Percentiles rank a stretch among this genome's conserved stretches.
Evolutionary conservation across 257 asterid genomes (phyloP).

Genomic region (Ajuga chamaepitys): DNA sequence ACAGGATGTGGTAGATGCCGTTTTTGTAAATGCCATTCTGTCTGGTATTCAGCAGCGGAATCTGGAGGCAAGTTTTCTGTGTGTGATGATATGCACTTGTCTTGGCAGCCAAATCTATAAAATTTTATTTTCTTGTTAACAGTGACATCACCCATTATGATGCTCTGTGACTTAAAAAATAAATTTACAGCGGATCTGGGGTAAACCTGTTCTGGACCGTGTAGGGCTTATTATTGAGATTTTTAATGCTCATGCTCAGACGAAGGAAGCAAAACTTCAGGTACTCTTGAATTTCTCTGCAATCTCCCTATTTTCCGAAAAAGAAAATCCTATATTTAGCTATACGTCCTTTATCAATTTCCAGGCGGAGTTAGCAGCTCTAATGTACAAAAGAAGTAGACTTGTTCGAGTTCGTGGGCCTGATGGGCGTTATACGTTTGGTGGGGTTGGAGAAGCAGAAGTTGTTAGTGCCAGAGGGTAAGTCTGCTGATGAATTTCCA

Average conservation of each 20-base stretch:
- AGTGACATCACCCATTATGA: neutral
- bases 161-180: constrained; percentile 7
- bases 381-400: constrained; percentile 87
- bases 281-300: constrained; percentile 28
- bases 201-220: constrained; percentile 87
- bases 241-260: constrained; percentile 97
- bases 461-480: constrained; percentile 99
- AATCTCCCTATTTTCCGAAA: neutral
- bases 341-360: neutral
- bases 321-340: neutral
- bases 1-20: constrained; percentile 76
- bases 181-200: constrained; percentile 60
- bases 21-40: constrained; percentile 85
- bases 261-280: constrained; percentile 96
- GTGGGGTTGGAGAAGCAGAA: constrained; percentile 77
- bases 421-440: constrained; percentile 79
- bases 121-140: neutral
- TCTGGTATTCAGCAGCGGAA: constrained; percentile 84
- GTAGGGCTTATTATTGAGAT: constrained; percentile 90
- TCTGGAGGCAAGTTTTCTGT: constrained; percentile 58
- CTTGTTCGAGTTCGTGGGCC: constrained; percentile 89
- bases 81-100: neutral
- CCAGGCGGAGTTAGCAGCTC: constrained; percentile 97
- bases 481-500: constrained; percentile 21
- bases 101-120: neutral